Conservation (phyloP, 352 stramenopile genomes). For the Pythium coloratum region DNA sequence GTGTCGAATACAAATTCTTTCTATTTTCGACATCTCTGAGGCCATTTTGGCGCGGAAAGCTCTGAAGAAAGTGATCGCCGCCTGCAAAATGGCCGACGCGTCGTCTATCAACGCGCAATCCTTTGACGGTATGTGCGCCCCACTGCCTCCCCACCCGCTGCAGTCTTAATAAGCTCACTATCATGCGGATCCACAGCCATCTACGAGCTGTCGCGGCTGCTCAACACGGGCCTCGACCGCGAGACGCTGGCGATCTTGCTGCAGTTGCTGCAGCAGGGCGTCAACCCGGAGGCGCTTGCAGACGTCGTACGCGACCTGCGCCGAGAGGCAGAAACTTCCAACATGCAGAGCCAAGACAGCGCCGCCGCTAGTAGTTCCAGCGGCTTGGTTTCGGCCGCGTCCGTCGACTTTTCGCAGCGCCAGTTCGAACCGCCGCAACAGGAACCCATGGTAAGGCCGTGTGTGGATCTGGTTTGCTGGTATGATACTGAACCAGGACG, state of each 20-base stretch:
- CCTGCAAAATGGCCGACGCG: constrained; percentile 19
- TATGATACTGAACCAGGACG: neutral
- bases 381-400: neutral
- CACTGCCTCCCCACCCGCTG: neutral
- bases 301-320: constrained; percentile 90
- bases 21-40: neutral
- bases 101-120: constrained; percentile 22
- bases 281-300: constrained; percentile 89
- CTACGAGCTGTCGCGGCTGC: constrained; percentile 88
- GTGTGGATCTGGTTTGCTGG: neutral
- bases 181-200: constrained; percentile 45
- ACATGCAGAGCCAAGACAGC: constrained; percentile 1
- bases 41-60: neutral
- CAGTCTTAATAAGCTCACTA: neutral
- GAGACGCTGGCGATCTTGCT: constrained; percentile 89
- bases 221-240: constrained; percentile 90
- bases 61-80: neutral
- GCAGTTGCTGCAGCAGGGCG: constrained; percentile 85
- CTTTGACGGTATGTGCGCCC: constrained; percentile 19
- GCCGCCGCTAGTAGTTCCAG: constrained; percentile 4
- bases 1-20: neutral
- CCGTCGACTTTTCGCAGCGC: constrained; percentile 17
- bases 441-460: constrained; percentile 24
- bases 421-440: constrained; percentile 26
- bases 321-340: constrained; percentile 45